phyloP scores from a whole-genome alignment of 306 rosid species.

The Quercus ilex region DNA sequence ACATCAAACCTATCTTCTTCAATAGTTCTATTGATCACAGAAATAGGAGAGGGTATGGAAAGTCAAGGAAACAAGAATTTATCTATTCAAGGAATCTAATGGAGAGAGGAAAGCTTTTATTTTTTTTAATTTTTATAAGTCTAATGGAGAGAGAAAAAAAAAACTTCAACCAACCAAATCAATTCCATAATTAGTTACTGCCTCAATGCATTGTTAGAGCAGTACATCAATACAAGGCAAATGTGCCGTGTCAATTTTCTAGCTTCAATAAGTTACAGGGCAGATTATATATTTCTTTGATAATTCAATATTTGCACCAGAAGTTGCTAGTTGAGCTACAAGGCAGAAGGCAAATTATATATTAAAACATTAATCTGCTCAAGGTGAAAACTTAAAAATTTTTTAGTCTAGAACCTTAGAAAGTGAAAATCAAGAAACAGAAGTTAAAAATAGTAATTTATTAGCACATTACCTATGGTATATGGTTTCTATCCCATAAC shows the following conservation, averaged over 20 bases:
- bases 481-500: not conserved
- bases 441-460: not conserved
- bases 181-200: not conserved
- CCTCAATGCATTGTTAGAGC: not conserved
- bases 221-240: not conserved
- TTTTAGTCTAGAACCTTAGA: no score
- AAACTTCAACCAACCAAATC: not conserved
- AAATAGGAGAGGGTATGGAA: slow-evolving; percentile 39
- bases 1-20: slow-evolving; percentile 83
- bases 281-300: no score
- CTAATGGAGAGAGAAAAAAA: not conserved
- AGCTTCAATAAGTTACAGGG: no score
- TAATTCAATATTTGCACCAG: no score
- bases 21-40: slow-evolving; percentile 61
- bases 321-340: no score
- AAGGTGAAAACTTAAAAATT: not conserved
- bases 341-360: no score
- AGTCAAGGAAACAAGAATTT: slow-evolving; percentile 35
- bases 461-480: not conserved
- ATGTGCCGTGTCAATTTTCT: no score
- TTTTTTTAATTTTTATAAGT: no score
- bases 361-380: not conserved
- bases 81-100: not conserved
- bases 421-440: not conserved
- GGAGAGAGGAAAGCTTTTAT: not conserved